Evolutionary conservation across 2,329 filamentous ascomycete species (phyloP), one percentile per base, ranked within the genome.

Genomic region (Incumbomyces delicatus): DNA sequence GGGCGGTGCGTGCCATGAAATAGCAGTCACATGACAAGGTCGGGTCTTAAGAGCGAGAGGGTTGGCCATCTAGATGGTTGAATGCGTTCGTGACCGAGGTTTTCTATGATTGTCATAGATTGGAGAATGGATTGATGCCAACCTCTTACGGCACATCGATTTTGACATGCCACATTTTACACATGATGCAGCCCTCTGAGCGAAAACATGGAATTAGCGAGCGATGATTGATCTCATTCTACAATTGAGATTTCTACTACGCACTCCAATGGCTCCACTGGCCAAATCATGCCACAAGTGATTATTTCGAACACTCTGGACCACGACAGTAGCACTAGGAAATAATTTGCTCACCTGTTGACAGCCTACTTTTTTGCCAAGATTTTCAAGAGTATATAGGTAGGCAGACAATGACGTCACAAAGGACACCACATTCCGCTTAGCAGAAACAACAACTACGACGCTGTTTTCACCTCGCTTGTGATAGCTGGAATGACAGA

Each of bases 91-190:
- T 35, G 41, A 22, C 18, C 2, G 29, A 32, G 14, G 32, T 17
- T 45, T 22, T 45, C 34, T 32, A 29, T 30, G 42, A 37, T 14
- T 34, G 33, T 27, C 42, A 45, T 45, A 45, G 42, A 45, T 38
- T 45, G 33, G 42, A 38, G 30, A 38, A 45, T 37, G 13, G 14
- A 18, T 37, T 31, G 42, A 35, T 27, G 42, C 34, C 33, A 16
- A 11, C 14, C 13, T 29, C n/a, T 35, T 27, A 27, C 14, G 33
- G 42, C 42, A 22, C 32, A 29, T 13, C 18, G 33, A 37, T 38
- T 45, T 38, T 16, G 17, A 20, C 18, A n/a, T 30, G 20, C 29
- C 48, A 51, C 51, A 48, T 48, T 52, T 52, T 53, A 50, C 53
- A 52, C 53, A 51, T 52, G 54, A 53, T 47, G 49, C 14, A 31